Evolutionary conservation across 1,139 yeast species (phyloP).

Genomic region (Lodderomyces elongisporus): DNA sequence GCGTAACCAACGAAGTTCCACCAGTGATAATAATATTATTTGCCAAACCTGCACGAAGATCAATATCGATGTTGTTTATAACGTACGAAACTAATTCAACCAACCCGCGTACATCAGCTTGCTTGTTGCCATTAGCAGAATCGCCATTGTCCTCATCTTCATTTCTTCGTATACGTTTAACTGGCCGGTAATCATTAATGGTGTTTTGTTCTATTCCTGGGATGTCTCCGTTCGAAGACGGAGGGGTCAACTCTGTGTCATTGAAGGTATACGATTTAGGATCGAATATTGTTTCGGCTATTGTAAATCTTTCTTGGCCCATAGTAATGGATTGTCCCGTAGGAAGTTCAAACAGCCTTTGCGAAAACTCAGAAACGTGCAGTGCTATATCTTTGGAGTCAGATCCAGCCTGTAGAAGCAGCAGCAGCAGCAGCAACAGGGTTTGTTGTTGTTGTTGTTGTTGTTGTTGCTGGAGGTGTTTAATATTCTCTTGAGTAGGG

Average conservation of each 20-base stretch:
- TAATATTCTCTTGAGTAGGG: conserved; percentile 30
- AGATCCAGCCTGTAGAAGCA: too few species aligned
- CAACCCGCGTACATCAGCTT: conserved; percentile 44
- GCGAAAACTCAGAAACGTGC: conserved; percentile 5
- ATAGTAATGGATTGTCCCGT: conserved; percentile 46
- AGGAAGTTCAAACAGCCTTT: conserved; percentile 75
- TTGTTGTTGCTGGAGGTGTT: conserved; percentile 10
- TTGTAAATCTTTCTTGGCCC: conserved; percentile 54
- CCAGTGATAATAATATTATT: conserved; percentile 93
- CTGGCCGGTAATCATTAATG: conserved; percentile 63
- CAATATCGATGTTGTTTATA: conserved; percentile 74
- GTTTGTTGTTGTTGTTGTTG: conserved; percentile 4
- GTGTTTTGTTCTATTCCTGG: conserved; percentile 21
- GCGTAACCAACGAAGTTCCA: conserved; percentile 82
- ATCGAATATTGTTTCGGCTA: conserved; percentile 73
- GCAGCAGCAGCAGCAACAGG: too few species aligned
- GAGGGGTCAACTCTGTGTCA: conserved; percentile 19
- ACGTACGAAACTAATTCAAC: conserved; percentile 68
- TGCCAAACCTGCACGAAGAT: conserved; percentile 83
- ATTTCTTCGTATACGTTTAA: conserved; percentile 53
- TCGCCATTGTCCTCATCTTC: conserved; percentile 16
- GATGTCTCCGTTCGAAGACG: conserved; percentile 35
- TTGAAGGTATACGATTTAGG: conserved; percentile 45
- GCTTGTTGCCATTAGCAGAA: conserved; percentile 19
- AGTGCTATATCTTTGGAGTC: not conserved